phyloP scores from a whole-genome alignment of 805 yeast genomes.

The Yarrowia sp. region DNA sequence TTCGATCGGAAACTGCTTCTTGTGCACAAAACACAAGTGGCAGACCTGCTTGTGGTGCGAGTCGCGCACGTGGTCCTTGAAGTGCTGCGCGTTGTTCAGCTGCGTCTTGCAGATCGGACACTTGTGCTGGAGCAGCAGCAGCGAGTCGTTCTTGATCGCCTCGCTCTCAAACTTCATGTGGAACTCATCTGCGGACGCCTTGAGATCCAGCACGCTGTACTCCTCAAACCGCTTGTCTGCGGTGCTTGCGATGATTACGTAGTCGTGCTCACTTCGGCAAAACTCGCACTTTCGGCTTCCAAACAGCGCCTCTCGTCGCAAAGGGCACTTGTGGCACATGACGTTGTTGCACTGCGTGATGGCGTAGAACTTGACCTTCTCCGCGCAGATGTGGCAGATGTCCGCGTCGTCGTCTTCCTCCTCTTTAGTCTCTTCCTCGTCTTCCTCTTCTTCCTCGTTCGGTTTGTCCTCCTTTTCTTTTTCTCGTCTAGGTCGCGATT shows the following conservation, averaged over 20 bases:
- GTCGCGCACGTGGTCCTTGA: constrained; percentile 63
- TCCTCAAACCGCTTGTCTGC: constrained; percentile 31
- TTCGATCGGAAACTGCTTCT: constrained; percentile 74
- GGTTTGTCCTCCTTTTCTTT: background rate
- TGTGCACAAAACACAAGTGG: constrained; percentile 71
- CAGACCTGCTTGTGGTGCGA: constrained; percentile 73
- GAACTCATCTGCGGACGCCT: constrained; percentile 47
- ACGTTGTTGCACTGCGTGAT: constrained; percentile 80
- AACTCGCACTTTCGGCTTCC: constrained; percentile 72
- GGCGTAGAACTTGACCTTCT: constrained; percentile 60
- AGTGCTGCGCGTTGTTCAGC: constrained; percentile 52
- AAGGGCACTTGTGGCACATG: constrained; percentile 77
- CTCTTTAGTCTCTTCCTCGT: background rate
- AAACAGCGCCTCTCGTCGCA: constrained; percentile 79
- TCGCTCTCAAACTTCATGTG: constrained; percentile 56
- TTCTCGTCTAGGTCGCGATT: background rate
- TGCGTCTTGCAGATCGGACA: constrained; percentile 52
- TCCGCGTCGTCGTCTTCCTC: constrained; percentile 1
- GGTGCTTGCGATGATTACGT: constrained; percentile 54
- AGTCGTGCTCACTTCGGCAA: constrained; percentile 70
- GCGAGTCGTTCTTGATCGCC: constrained; percentile 48
- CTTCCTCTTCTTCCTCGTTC: background rate
- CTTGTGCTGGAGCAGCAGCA: constrained; percentile 50
- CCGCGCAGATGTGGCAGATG: constrained; percentile 81
- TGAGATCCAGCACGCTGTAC: constrained; percentile 38